Percentiles rank a stretch among this genome's conserved stretches.
Conservation (phyloP, 805 yeast species). For the Candida alai region DNA sequence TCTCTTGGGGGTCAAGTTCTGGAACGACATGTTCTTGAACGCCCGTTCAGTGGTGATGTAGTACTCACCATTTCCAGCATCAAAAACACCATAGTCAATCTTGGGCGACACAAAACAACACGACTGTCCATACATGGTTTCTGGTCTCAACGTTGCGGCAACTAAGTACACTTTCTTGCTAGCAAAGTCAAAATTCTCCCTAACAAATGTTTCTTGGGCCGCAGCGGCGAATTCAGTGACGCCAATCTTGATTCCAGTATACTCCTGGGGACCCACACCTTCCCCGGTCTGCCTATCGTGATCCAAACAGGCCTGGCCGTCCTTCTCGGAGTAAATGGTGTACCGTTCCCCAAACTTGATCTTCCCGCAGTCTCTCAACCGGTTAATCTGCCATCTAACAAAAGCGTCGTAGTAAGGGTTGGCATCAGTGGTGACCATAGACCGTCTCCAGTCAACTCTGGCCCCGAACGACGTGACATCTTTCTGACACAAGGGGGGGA, state of each 20-base stretch:
- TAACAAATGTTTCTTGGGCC: conserved; percentile 50
- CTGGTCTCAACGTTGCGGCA: conserved; percentile 98
- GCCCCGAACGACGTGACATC: conserved; percentile 85
- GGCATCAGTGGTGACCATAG: conserved; percentile 90
- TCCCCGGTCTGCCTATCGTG: conserved; percentile 97
- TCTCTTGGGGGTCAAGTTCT: conserved; percentile 84
- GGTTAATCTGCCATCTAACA: conserved; percentile 93
- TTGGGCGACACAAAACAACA: conserved; percentile 97
- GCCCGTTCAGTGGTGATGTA: conserved; percentile 92
- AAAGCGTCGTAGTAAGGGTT: conserved; percentile 95
- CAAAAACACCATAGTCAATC: conserved; percentile 86
- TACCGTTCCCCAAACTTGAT: conserved; percentile 98
- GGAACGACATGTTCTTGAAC: conserved; percentile 95
- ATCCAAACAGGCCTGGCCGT: conserved; percentile 99
- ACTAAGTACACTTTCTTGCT: conserved; percentile 74
- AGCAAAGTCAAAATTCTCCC: conserved; percentile 42
- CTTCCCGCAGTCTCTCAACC: conserved; percentile 78
- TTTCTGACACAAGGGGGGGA: conserved; percentile 83
- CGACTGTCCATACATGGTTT: conserved; percentile 98
- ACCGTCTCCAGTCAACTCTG: conserved; percentile 97
- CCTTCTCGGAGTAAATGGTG: conserved; percentile 95
- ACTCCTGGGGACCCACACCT: conserved; percentile 96
- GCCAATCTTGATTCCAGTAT: conserved; percentile 85
- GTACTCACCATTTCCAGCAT: conserved; percentile 71
- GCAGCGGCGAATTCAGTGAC: conserved; percentile 51